A percentile compares a stretch with the other conserved stretches of the same genome.
Evolutionary conservation across 768 basidiomycete genomes (phyloP).

Genomic region (Russula vinacea): DNA sequence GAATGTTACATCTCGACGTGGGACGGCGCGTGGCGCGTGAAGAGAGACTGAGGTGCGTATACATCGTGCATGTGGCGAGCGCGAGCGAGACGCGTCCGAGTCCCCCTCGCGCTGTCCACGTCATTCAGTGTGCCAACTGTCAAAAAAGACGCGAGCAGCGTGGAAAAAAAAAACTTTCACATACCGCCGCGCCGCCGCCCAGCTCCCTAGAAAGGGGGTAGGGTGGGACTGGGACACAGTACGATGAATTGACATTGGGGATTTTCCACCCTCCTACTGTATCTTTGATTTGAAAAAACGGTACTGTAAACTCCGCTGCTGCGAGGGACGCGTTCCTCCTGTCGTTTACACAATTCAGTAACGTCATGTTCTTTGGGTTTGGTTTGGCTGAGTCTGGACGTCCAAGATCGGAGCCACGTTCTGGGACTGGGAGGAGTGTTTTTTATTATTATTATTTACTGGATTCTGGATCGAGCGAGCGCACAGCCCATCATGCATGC

Average conservation of each 20-base stretch:
- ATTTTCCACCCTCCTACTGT: neutral
- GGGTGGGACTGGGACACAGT: no score
- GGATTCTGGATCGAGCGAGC: neutral
- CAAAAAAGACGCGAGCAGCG: constrained; percentile 1
- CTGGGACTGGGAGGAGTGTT: neutral
- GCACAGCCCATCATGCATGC: neutral
- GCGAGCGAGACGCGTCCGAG: no score
- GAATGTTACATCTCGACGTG: neutral
- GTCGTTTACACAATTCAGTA: neutral
- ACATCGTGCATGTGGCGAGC: neutral
- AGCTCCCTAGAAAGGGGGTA: neutral
- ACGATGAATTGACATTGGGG: neutral
- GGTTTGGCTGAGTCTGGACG: neutral
- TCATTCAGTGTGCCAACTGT: constrained; percentile 15
- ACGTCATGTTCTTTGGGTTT: no score
- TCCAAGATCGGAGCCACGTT: constrained; percentile 14
- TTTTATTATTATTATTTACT: no score
- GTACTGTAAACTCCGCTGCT: neutral
- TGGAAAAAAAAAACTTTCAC: neutral
- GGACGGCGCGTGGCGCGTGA: constrained; percentile 14
- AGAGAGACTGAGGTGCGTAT: neutral
- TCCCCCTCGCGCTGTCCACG: constrained; percentile 14
- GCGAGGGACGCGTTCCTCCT: neutral
- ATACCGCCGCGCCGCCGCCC: neutral
- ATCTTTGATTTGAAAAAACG: neutral